phyloP scores from a whole-genome alignment of 768 basidiomycete species.

The Xerocomellus chrysenteron region DNA sequence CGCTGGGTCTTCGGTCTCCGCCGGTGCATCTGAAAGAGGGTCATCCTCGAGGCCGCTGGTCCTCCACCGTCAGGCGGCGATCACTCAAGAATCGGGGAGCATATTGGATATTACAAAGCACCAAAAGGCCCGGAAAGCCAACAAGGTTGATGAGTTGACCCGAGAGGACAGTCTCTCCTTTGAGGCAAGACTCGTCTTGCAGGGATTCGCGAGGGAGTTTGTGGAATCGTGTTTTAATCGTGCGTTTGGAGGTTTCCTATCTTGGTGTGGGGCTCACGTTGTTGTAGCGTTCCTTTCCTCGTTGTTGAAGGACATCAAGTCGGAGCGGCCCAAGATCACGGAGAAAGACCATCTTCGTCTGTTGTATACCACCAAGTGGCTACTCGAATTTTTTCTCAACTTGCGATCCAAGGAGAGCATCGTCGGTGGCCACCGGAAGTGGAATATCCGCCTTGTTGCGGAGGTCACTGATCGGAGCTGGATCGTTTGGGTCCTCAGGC shows the following conservation, averaged over 20 bases:
- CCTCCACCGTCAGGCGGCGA: conserved; percentile 82
- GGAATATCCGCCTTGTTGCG: conserved; percentile 72
- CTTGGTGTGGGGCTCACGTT: conserved; percentile 16
- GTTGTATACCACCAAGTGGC: conserved; percentile 86
- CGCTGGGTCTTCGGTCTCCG: conserved; percentile 21
- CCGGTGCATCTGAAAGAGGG: conserved; percentile 19
- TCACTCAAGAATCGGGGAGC: conserved; percentile 62
- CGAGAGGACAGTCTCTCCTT: conserved; percentile 65
- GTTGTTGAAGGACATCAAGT: conserved; percentile 89
- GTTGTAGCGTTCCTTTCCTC: conserved; percentile 79
- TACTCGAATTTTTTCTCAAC: conserved; percentile 84
- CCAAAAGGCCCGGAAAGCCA: conserved; percentile 55
- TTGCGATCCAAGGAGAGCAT: conserved; percentile 40
- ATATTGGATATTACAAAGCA: conserved; percentile 73
- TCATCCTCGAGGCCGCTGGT: conserved; percentile 57
- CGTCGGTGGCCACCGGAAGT: conserved; percentile 35
- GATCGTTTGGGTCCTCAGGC: conserved; percentile 86
- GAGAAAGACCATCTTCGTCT: conserved; percentile 93
- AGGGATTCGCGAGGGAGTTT: conserved; percentile 70
- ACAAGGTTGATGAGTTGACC: conserved; percentile 64
- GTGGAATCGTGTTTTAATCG: conserved; percentile 86
- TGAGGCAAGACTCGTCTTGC: conserved; percentile 63
- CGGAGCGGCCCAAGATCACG: conserved; percentile 88
- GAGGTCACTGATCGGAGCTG: conserved; percentile 85
- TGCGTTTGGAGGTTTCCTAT: conserved; percentile 40